These are phyloP conservation scores for Lepidium campestre DNA, from an alignment of 441 rosid genomes.

Conservation along the genomic window DNA sequence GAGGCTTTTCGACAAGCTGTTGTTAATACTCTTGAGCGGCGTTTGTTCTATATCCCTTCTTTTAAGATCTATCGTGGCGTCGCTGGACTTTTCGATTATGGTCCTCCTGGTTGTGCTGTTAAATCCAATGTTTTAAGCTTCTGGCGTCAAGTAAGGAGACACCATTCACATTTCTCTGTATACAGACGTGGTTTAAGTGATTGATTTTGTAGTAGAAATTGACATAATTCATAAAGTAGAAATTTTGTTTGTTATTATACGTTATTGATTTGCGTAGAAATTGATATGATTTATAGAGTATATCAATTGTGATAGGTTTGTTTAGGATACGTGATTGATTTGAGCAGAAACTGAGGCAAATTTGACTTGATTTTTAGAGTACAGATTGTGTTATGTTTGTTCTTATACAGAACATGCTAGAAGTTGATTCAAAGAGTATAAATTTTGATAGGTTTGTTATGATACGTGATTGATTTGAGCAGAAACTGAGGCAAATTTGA, in stretches of 20 bases:
- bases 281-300: background rate
- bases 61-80: conserved; percentile 85
- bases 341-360: background rate
- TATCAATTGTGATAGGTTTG: background rate
- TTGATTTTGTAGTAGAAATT: background rate
- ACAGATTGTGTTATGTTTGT: background rate
- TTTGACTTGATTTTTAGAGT: background rate
- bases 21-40: conserved; percentile 61
- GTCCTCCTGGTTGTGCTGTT: conserved; percentile 79
- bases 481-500: background rate
- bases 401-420: too few species aligned
- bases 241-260: background rate
- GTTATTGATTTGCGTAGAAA: background rate
- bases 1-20: conserved; percentile 30
- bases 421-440: background rate
- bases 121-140: conserved; percentile 62
- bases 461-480: background rate
- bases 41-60: conserved; percentile 66
- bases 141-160: background rate
- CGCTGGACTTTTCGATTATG: conserved; percentile 78
- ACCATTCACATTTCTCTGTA: background rate
- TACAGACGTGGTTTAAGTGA: too few species aligned
- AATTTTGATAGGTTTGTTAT: background rate
- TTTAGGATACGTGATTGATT: background rate
- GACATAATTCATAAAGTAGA: background rate